Evolutionary conservation across 192 early-diverging fungal genomes (phyloP).

Genomic region (Coemansia sp.): DNA sequence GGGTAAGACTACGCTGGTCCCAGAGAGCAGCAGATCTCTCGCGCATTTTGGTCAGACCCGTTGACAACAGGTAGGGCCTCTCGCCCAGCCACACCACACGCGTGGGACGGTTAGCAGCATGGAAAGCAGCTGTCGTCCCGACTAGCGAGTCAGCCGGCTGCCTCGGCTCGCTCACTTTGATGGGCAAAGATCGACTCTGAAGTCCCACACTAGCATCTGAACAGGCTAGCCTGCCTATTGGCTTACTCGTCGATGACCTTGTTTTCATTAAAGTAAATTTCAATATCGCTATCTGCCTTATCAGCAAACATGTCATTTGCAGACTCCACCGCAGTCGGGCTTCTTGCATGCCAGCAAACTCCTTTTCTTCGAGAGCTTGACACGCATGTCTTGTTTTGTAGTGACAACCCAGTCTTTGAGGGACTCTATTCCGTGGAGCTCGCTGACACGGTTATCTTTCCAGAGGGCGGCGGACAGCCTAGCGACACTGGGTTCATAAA

Average conservation of each 20-base stretch:
- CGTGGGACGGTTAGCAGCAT: conserved; percentile 44
- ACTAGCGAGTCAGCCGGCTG: not conserved
- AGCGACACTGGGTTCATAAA: conserved; percentile 60
- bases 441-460: conserved; percentile 72
- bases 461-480: conserved; percentile 74
- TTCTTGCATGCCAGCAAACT: conserved; percentile 60
- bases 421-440: conserved; percentile 63
- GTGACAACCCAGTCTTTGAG: conserved; percentile 52
- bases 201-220: too few species aligned
- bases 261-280: too few species aligned
- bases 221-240: too few species aligned
- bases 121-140: conserved; percentile 21
- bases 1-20: conserved; percentile 64
- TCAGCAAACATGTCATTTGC: not conserved
- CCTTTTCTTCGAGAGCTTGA: conserved; percentile 50
- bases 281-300: not conserved
- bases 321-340: conserved; percentile 50
- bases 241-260: too few species aligned
- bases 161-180: conserved; percentile 14
- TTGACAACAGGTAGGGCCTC: conserved; percentile 62
- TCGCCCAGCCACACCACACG: conserved; percentile 70
- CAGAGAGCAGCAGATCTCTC: conserved; percentile 72
- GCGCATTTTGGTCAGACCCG: conserved; percentile 71
- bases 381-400: conserved; percentile 57
- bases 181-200: too few species aligned